Conservation (phyloP, 805 yeast genomes). For the Candida golubevii region DNA sequence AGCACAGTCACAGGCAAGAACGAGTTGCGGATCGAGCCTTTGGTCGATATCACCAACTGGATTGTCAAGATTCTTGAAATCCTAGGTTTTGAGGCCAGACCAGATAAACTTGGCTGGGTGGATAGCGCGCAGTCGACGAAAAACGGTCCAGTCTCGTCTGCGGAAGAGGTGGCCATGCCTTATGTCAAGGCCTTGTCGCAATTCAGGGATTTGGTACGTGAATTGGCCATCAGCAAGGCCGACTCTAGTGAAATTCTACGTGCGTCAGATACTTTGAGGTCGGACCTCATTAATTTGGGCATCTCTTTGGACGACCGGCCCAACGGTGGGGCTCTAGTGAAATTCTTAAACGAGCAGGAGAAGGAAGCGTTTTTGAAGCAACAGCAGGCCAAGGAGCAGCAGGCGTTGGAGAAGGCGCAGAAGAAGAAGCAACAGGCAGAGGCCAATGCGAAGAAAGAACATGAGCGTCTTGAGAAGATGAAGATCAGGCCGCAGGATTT, state of each 20-base stretch:
- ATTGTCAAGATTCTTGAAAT: constrained; percentile 65
- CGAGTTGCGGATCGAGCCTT: constrained; percentile 59
- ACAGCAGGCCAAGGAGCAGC: constrained; percentile 54
- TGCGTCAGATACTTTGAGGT: constrained; percentile 72
- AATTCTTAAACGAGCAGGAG: constrained; percentile 70
- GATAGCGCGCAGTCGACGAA: constrained; percentile 26
- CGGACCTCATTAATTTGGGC: constrained; percentile 68
- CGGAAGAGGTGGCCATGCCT: constrained; percentile 75
- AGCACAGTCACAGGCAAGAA: constrained; percentile 35
- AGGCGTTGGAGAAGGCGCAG: constrained; percentile 56
- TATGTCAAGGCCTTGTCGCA: constrained; percentile 70
- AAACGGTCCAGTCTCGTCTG: constrained; percentile 17
- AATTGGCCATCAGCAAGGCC: constrained; percentile 60
- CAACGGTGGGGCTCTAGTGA: constrained; percentile 76
- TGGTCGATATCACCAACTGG: constrained; percentile 61
- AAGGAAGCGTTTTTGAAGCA: constrained; percentile 52
- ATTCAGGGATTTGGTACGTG: constrained; percentile 81
- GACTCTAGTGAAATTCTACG: constrained; percentile 49
- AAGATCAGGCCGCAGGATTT: constrained; percentile 65
- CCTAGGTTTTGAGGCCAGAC: constrained; percentile 71
- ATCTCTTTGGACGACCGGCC: constrained; percentile 86
- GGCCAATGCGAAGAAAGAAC: constrained; percentile 56
- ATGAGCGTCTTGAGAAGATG: constrained; percentile 61
- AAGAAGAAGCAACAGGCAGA: constrained; percentile 48
- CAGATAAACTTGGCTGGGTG: constrained; percentile 79